A percentile compares a stretch with the other conserved stretches of the same genome.
phyloP scores from a whole-genome alignment of 495 filamentous ascomycete species.

The Penicillium subrubescens region DNA sequence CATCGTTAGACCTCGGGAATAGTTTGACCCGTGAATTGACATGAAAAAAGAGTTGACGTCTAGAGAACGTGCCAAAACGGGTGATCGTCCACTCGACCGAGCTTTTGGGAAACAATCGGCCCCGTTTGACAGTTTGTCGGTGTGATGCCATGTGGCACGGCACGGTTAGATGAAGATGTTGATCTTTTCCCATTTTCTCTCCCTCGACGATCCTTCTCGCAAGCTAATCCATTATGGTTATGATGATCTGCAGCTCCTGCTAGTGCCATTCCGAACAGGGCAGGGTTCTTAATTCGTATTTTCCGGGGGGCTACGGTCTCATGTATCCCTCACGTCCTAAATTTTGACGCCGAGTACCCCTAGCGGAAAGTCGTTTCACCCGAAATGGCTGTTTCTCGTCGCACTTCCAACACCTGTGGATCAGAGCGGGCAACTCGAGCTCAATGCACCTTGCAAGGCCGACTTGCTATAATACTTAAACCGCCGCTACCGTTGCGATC shows the following conservation, averaged over 20 bases:
- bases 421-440: background rate
- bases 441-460: too few species aligned
- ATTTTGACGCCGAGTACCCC: background rate
- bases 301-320: conserved; percentile 18
- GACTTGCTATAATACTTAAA: background rate
- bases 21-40: conserved; percentile 8
- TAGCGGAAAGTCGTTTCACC: background rate
- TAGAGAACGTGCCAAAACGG: conserved; percentile 14
- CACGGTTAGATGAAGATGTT: conserved; percentile 3
- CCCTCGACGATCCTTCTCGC: background rate
- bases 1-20: conserved; percentile 6
- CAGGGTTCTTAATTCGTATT: conserved; percentile 5
- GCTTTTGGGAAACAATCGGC: conserved; percentile 12
- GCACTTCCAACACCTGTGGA: background rate
- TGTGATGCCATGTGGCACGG: conserved; percentile 12
- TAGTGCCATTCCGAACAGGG: background rate
- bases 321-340: background rate
- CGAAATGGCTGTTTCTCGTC: too few species aligned
- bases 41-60: conserved; percentile 6
- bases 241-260: conserved; percentile 9
- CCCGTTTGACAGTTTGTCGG: conserved; percentile 10
- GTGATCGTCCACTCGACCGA: conserved; percentile 8
- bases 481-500: background rate
- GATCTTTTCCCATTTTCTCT: conserved; percentile 1
- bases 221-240: conserved; percentile 5